phyloP scores from a whole-genome alignment of 108 stramenopile genomes.

The Pseudonitzschia pungens region DNA sequence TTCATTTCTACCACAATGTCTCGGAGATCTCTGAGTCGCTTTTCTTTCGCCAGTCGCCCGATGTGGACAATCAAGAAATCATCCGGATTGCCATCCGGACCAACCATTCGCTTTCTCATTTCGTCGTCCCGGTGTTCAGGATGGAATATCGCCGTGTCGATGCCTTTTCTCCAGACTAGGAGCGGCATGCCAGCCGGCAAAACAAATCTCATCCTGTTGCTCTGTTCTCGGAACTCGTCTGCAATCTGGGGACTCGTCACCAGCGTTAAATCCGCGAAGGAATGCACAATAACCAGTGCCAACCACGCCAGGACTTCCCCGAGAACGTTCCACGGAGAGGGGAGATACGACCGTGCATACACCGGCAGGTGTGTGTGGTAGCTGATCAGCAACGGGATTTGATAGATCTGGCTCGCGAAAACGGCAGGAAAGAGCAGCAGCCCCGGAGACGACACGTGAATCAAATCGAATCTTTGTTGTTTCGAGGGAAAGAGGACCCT shows the following conservation, averaged over 20 bases:
- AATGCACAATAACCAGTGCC: constrained; percentile 46
- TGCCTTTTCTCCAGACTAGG: constrained; percentile 89
- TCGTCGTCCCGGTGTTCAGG: constrained; percentile 54
- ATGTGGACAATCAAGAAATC: constrained; percentile 90
- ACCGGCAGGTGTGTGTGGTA: constrained; percentile 85
- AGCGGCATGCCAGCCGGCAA: constrained; percentile 9
- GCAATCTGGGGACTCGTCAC: constrained; percentile 79
- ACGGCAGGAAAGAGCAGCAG: constrained; percentile 55
- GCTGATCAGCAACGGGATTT: constrained; percentile 44
- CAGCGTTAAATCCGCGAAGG: constrained; percentile 74
- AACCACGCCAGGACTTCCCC: constrained; percentile 48
- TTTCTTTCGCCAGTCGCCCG: constrained; percentile 88
- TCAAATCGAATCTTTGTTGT: constrained; percentile 43
- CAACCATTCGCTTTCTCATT: constrained; percentile 69
- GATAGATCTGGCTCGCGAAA: constrained; percentile 29
- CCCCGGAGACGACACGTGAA: constrained; percentile 80
- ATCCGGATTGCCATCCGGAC: constrained; percentile 51
- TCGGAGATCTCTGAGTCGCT: constrained; percentile 70
- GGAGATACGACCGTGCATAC: constrained; percentile 63
- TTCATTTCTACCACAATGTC: constrained; percentile 62
- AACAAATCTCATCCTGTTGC: constrained; percentile 5
- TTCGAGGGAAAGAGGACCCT: constrained; percentile 13
- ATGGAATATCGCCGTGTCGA: constrained; percentile 83
- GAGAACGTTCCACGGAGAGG: constrained; percentile 3
- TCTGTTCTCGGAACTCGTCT: constrained; percentile 51